These are phyloP conservation scores for Solanum rostratum DNA, from an alignment of 257 asterid species.

Conservation along the genomic window DNA sequence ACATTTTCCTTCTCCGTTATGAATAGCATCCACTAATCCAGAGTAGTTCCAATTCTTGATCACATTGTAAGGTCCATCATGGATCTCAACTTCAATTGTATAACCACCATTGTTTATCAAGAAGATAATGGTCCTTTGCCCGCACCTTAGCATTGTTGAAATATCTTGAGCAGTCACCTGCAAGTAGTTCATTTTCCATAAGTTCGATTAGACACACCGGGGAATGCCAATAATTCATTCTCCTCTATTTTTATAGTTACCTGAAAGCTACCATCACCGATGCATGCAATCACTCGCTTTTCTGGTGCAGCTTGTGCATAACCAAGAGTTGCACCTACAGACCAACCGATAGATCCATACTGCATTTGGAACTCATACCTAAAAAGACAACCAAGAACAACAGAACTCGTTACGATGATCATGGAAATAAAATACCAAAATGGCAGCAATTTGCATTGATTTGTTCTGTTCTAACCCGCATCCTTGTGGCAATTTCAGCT, in stretches of 20 bases:
- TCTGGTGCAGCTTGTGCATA: conserved; percentile 65
- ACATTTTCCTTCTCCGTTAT: conserved; percentile 78
- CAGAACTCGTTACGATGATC: not conserved
- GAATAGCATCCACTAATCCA: conserved; percentile 61
- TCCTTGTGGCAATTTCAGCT: conserved; percentile 52
- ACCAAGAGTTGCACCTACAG: conserved; percentile 85
- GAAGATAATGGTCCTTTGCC: conserved; percentile 61
- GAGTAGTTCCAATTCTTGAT: conserved; percentile 89
- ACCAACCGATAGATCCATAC: conserved; percentile 89
- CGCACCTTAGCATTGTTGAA: conserved; percentile 55
- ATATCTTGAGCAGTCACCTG: conserved; percentile 74
- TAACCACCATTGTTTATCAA: conserved; percentile 77
- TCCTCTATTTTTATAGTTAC: conserved; percentile 4
- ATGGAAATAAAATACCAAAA: not conserved
- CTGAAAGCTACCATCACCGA: conserved; percentile 93
- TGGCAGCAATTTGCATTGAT: not conserved
- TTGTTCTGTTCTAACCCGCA: conserved; percentile 43
- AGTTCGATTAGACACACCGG: not conserved
- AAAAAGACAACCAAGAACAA: not conserved
- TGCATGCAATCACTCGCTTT: conserved; percentile 65
- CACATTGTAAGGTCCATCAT: conserved; percentile 79
- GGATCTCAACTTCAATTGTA: conserved; percentile 78
- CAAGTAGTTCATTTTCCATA: not conserved
- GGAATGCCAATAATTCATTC: not conserved
- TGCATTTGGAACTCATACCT: conserved; percentile 84